Conservation (phyloP, 2,329 filamentous ascomycete species). For the Cordyceps tenuipes region DNA sequence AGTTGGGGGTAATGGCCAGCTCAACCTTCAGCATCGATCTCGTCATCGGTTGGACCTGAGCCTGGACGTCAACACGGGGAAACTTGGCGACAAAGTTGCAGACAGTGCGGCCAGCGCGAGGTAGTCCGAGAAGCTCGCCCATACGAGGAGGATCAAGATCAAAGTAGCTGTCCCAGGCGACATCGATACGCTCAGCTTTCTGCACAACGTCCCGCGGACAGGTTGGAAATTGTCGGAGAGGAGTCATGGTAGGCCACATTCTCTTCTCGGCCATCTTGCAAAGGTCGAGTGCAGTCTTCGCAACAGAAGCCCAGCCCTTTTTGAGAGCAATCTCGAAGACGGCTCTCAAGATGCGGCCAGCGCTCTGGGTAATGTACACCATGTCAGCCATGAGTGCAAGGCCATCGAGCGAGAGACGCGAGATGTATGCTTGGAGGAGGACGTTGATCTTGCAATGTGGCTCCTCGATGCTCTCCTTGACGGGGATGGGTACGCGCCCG, state of each 20-base stretch:
- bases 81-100: constrained; percentile 87
- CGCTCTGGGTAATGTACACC: constrained; percentile 97
- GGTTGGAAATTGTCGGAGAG: constrained; percentile 77
- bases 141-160: constrained; percentile 93
- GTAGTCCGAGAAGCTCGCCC: constrained; percentile 87
- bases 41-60: constrained; percentile 90
- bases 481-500: constrained; percentile 82
- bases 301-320: constrained; percentile 91
- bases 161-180: constrained; percentile 89
- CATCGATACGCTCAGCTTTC: constrained; percentile 91
- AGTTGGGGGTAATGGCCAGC: constrained; percentile 85
- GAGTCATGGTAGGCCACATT: constrained; percentile 99
- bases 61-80: constrained; percentile 83
- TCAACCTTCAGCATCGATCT: constrained; percentile 87
- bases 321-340: constrained; percentile 97
- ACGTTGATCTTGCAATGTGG: constrained; percentile 98
- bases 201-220: constrained; percentile 80
- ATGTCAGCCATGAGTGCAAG: constrained; percentile 96
- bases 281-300: constrained; percentile 83
- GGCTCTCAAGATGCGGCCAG: constrained; percentile 87
- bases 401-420: constrained; percentile 85
- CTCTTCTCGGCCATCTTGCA: constrained; percentile 99
- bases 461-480: constrained; percentile 97
- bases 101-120: constrained; percentile 76
- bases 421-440: constrained; percentile 91